Conservation (phyloP, 768 basidiomycete species). For the Boletus tomentosulus region DNA sequence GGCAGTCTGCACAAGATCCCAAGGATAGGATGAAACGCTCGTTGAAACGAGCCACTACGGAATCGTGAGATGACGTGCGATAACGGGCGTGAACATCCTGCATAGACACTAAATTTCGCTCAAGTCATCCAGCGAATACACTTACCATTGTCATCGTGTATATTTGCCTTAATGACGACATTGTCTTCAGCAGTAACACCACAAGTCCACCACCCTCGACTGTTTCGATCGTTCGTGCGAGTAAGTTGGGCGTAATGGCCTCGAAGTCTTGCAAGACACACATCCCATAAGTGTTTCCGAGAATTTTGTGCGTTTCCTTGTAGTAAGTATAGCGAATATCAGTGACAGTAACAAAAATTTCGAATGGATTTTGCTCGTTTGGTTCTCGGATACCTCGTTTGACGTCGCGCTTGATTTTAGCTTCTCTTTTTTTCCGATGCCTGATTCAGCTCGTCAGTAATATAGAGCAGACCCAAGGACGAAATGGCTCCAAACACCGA, state of each 20-base stretch:
- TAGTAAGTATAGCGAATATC: constrained; percentile 99
- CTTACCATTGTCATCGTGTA: constrained; percentile 84
- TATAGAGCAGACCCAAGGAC: not conserved
- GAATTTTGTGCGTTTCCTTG: constrained; percentile 94
- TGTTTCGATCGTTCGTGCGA: constrained; percentile 96
- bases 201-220: constrained; percentile 94
- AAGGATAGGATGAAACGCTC: constrained; percentile 98
- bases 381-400: constrained; percentile 91
- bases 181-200: constrained; percentile 87
- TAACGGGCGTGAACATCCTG: constrained; percentile 97
- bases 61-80: constrained; percentile 84
- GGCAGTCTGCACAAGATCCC: constrained; percentile 86
- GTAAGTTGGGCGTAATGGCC: constrained; percentile 94
- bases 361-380: constrained; percentile 95
- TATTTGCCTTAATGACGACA: constrained; percentile 87
- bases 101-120: not conserved
- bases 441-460: constrained; percentile 33
- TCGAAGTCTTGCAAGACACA: constrained; percentile 96
- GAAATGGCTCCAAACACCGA: not conserved
- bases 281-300: constrained; percentile 98
- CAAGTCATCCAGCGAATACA: not conserved
- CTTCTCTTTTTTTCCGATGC: constrained; percentile 95
- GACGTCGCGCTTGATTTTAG: constrained; percentile 93
- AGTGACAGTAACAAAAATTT: constrained; percentile 97
- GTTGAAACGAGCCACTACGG: constrained; percentile 93